Evolutionary conservation across 2,329 filamentous ascomycete species (phyloP).

Genomic region (Fusarium gaditjirri): DNA sequence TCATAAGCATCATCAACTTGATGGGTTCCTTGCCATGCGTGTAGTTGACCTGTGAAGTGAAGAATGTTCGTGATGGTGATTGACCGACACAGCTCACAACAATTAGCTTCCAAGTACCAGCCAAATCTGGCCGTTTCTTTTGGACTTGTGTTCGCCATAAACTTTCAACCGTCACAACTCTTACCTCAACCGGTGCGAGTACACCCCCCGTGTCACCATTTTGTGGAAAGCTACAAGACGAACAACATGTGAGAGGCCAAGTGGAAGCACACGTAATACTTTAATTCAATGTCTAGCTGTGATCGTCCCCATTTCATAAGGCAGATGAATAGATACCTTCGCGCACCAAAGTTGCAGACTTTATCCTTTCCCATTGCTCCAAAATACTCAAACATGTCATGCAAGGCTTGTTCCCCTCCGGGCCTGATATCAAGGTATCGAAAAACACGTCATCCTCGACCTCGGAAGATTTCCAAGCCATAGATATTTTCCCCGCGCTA

Average conservation of each 20-base stretch:
- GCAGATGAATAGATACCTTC: slow-evolving; percentile 40
- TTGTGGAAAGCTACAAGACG: slow-evolving; percentile 2
- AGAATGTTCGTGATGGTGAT: neutral
- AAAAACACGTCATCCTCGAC: slow-evolving; percentile 38
- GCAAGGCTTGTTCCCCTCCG: slow-evolving; percentile 28
- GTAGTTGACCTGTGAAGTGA: neutral
- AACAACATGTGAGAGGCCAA: neutral
- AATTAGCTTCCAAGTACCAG: neutral
- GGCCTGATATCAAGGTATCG: slow-evolving; percentile 41
- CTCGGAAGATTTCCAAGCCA: slow-evolving; percentile 19
- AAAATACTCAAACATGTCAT: slow-evolving; percentile 41
- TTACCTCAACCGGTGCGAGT: neutral
- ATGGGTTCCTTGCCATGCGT: slow-evolving; percentile 18
- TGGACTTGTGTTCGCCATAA: neutral
- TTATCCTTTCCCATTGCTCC: slow-evolving; percentile 41
- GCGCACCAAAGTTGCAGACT: slow-evolving; percentile 39
- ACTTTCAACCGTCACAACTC: neutral
- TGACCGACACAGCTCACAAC: neutral
- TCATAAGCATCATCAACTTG: slow-evolving; percentile 32
- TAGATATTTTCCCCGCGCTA: slow-evolving; percentile 13
- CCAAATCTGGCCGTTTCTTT: neutral
- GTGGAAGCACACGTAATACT: slow-evolving; percentile 37
- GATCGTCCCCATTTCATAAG: slow-evolving; percentile 24
- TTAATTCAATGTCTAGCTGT: slow-evolving; percentile 39
- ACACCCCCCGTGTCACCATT: neutral